Evolutionary conservation across 257 asterid species (phyloP).

Genomic region (Solanum peruvianum): DNA sequence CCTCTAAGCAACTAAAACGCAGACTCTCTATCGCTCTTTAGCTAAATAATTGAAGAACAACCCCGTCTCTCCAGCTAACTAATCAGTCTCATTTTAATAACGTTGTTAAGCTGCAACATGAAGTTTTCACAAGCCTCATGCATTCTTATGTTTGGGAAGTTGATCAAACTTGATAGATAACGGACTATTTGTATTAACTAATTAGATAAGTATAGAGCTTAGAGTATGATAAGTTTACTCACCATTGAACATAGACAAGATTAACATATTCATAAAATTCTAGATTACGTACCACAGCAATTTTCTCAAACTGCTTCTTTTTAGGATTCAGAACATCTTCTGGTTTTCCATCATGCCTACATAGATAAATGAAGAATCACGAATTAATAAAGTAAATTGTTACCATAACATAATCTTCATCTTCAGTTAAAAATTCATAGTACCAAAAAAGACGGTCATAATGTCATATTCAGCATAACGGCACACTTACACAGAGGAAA

Average conservation of each 20-base stretch:
- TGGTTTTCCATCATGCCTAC: conserved; percentile 76
- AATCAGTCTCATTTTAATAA: neutral
- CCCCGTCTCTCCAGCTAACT: neutral
- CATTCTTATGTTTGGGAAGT: neutral
- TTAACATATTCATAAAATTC: neutral
- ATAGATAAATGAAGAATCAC: neutral
- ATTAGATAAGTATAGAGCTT: neutral
- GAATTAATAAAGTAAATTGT: neutral
- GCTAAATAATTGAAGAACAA: neutral
- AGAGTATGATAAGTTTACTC: neutral
- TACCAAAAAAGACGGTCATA: neutral
- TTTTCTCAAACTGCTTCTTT: conserved; percentile 91
- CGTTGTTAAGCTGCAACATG: neutral
- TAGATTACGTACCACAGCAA: conserved; percentile 52
- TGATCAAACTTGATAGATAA: neutral
- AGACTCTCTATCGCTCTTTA: neutral
- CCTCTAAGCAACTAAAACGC: neutral
- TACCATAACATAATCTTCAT: neutral
- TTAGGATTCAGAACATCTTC: conserved; percentile 94
- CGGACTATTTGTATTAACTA: neutral
- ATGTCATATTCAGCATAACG: neutral
- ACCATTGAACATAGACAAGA: neutral
- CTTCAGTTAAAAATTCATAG: neutral
- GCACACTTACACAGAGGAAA: neutral
- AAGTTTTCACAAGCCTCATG: neutral